Percentiles rank a stretch among this genome's conserved stretches.
Evolutionary conservation across 1,284 basidiomycete genomes (phyloP).

Genomic region (Cutaneotrichosporon cyanovorans): DNA sequence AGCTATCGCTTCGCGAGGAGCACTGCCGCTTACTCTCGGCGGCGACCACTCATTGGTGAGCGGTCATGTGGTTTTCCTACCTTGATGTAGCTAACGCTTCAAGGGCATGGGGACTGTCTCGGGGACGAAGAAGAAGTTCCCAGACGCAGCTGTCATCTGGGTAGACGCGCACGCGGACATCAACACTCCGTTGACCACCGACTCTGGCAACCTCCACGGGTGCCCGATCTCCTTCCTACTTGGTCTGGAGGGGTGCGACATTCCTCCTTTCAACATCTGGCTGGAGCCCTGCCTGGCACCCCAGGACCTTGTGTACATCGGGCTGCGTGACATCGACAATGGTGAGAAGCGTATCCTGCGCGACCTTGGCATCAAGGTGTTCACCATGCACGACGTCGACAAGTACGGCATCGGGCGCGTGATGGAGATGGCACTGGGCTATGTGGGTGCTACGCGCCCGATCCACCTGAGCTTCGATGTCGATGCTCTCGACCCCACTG

Average conservation of each 20-base stretch:
- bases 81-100: not conserved
- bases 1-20: constrained; percentile 65
- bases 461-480: constrained; percentile 97
- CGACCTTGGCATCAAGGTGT: constrained; percentile 84
- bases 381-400: constrained; percentile 98
- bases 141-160: constrained; percentile 80
- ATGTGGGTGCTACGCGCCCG: constrained; percentile 81
- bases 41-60: constrained; percentile 88
- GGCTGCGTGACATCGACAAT: constrained; percentile 84
- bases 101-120: constrained; percentile 76
- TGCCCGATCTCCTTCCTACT: constrained; percentile 96
- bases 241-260: constrained; percentile 57
- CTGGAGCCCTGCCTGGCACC: constrained; percentile 65
- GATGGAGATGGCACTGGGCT: constrained; percentile 89
- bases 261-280: constrained; percentile 59
- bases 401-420: constrained; percentile 92
- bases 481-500: constrained; percentile 85
- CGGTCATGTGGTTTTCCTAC: too few relatives aligned
- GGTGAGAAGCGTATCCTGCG: constrained; percentile 83
- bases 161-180: constrained; percentile 91
- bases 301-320: constrained; percentile 69
- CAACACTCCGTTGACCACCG: constrained; percentile 81
- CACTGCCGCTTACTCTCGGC: constrained; percentile 85
- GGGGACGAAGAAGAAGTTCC: constrained; percentile 48
- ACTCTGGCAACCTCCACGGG: constrained; percentile 91